Evolutionary conservation across 2,329 filamentous ascomycete species (phyloP).

Genomic region (Colletotrichum echinochloae): DNA sequence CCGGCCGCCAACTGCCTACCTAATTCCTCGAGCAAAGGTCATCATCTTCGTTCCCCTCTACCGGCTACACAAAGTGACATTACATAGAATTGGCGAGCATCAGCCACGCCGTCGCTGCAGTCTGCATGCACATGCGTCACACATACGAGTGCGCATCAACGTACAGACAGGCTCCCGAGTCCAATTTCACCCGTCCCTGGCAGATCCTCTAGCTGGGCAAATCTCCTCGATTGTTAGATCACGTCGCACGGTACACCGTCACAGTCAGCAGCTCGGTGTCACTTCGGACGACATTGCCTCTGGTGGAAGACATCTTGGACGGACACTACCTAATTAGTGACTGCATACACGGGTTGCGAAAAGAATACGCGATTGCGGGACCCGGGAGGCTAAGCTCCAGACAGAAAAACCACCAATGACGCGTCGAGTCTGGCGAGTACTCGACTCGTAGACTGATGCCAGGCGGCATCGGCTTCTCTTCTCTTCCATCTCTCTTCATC

Average conservation of each 20-base stretch:
- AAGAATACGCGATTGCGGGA: constrained; percentile 23
- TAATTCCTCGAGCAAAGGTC: background rate
- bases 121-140: constrained; percentile 15
- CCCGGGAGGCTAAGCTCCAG: constrained; percentile 14
- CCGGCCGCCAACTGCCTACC: background rate
- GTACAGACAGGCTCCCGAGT: background rate
- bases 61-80: background rate
- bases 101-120: background rate
- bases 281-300: constrained; percentile 21
- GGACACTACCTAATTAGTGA: background rate
- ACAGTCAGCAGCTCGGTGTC: constrained; percentile 6
- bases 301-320: constrained; percentile 4
- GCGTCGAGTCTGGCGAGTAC: constrained; percentile 29
- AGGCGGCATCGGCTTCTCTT: background rate
- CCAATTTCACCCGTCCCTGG: background rate
- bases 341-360: constrained; percentile 16
- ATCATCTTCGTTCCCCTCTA: background rate
- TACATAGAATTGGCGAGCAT: background rate
- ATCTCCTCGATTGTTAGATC: background rate
- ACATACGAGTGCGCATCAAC: constrained; percentile 2
- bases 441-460: constrained; percentile 25
- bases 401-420: constrained; percentile 28
- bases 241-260: constrained; percentile 22
- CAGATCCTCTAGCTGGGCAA: background rate
- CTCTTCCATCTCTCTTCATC: constrained; percentile 5